Evolutionary conservation across 2,329 filamentous ascomycete genomes (phyloP).

Genomic region (Ambrosiella beaveri): DNA sequence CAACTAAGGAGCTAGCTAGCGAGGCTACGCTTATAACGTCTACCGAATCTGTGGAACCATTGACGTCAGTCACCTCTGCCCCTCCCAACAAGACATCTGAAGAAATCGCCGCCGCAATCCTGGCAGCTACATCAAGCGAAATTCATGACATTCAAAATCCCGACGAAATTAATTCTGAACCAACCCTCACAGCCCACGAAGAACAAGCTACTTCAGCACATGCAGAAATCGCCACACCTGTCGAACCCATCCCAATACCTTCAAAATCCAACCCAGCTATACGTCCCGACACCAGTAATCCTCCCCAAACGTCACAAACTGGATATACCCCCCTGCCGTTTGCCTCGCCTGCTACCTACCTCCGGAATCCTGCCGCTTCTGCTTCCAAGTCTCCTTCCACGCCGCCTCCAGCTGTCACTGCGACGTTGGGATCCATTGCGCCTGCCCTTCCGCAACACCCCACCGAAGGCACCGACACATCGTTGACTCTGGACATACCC

Average conservation of each 20-base stretch:
- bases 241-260: background rate
- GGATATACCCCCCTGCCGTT: conserved; percentile 29
- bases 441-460: conserved; percentile 2
- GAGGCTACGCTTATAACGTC: background rate
- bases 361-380: conserved; percentile 21
- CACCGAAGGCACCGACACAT: background rate
- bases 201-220: background rate
- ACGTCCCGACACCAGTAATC: background rate
- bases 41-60: background rate
- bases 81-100: conserved; percentile 2
- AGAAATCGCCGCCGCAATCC: conserved; percentile 8
- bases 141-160: conserved; percentile 1
- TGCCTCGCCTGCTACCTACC: conserved; percentile 43
- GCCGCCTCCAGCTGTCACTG: conserved; percentile 12
- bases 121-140: conserved; percentile 10
- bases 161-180: background rate
- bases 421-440: conserved; percentile 13
- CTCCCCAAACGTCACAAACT: conserved; percentile 13
- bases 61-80: conserved; percentile 3
- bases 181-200: background rate
- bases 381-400: conserved; percentile 14
- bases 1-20: background rate
- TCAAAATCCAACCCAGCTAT: too few relatives aligned
- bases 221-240: background rate
- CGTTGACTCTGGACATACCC: conserved; percentile 4